Percentiles rank a stretch among this genome's conserved stretches.
phyloP scores from a whole-genome alignment of 345 rosid species.

The Melaleuca alternifolia region DNA sequence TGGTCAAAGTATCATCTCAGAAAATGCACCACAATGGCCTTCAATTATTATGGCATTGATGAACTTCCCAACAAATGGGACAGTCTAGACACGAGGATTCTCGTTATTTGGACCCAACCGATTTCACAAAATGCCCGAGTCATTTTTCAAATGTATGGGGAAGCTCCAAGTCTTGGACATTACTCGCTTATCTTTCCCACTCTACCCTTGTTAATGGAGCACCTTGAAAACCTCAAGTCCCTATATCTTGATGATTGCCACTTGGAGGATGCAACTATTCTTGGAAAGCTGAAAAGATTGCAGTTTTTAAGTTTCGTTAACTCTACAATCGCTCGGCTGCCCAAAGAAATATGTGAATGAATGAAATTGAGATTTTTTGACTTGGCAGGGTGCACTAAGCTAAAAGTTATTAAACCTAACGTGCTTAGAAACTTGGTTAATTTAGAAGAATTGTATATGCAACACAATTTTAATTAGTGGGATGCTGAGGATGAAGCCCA shows the following conservation, averaged over 20 bases:
- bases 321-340: conserved; percentile 3
- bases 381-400: not conserved
- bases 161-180: conserved; percentile 11
- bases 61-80: not conserved
- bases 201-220: not conserved
- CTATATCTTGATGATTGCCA: not conserved
- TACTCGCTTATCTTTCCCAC: not conserved
- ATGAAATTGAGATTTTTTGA: not conserved
- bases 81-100: not conserved
- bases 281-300: conserved; percentile 5
- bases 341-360: conserved; percentile 5
- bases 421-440: conserved; percentile 5
- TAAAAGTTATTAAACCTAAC: not conserved
- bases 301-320: not conserved
- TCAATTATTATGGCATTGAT: accelerated
- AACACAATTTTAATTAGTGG: not conserved
- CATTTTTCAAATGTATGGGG: not conserved
- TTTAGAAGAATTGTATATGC: conserved; percentile 16
- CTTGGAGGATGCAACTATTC: not conserved
- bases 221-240: not conserved
- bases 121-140: not conserved
- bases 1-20: accelerated
- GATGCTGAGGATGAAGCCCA: not conserved
- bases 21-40: accelerated
- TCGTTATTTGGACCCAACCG: not conserved